Base-by-base conservation (phyloP, 139 green algal genomes). In the Nannochloris sp. region DNA sequence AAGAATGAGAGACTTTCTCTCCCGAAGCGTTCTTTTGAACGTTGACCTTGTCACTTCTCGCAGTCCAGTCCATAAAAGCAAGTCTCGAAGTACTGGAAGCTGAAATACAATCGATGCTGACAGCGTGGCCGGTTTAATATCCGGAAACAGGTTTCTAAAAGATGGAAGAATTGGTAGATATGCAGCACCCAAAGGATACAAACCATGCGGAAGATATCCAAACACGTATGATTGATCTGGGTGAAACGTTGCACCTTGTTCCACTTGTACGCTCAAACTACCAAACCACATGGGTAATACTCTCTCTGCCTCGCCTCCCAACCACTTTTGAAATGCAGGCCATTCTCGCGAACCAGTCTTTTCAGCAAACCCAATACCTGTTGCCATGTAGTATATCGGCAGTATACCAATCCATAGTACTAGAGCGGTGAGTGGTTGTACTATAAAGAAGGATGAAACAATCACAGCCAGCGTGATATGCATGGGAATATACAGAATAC, bases 171-270 rank as follows among this genome's bases (percentile, higher is more conserved):
- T 61, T 4, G 80, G 85, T 58, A 95, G 61, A 63, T 84, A 90
- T 51, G 76, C 85, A 1, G 85, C 87, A 25, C 76, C 85, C 4
- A 87, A 78, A 24, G 87, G 87, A 67, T 89, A 95, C 16, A 92
- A 56, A 4, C 83, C 87, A 70, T 95, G 87, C 2, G 87, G 87
- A 56, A 80, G 64, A 62, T 89, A 91, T 4, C 82, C 85, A 71
- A 94, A 88, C 3, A 92, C 73, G 58, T 85, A 86, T 15, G 48
- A 62, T 43, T 65, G n/a, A 4, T 57, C 3, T 7, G 68, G 66
- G 34, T 78, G 50, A 34, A 82, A 66, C 10, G 12, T 15, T 23
- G 37, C 19, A 3, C 27, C 34, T 8, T 25, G 11, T 29, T 80
- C 71, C 7, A 50, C 53, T 12, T 81, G 60, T 2, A 94, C 75